phyloP scores from a whole-genome alignment of 805 yeast species.

The Wickerhamomyces alni region DNA sequence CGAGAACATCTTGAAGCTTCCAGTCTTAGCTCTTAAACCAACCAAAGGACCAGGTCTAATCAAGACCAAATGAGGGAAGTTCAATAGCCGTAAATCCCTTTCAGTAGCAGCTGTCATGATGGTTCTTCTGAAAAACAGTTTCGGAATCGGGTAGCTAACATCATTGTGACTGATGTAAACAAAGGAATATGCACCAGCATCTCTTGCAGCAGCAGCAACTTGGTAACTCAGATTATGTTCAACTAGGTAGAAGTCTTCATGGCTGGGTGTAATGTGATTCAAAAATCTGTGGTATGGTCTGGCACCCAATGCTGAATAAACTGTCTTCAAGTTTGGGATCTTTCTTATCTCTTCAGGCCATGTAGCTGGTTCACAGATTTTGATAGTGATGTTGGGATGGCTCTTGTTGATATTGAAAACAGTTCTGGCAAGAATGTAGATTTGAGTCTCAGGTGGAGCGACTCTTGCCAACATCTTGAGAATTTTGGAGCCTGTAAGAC shows the following conservation, averaged over 20 bases:
- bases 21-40: conserved; percentile 11
- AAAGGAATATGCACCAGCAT: conserved; percentile 7
- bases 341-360: conserved; percentile 8
- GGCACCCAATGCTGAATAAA: conserved; percentile 13
- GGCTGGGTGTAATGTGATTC: neutral
- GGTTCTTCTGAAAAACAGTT: conserved; percentile 3
- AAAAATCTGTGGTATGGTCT: conserved; percentile 6
- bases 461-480: conserved; percentile 8
- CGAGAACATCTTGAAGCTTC: conserved; percentile 6
- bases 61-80: conserved; percentile 6
- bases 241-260: conserved; percentile 6
- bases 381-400: conserved; percentile 7
- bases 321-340: conserved; percentile 9
- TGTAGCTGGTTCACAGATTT: conserved; percentile 7
- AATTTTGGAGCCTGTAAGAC: conserved; percentile 11
- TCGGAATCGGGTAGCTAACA: conserved; percentile 7
- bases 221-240: conserved; percentile 11
- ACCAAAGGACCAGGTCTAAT: conserved; percentile 13
- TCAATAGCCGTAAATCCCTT: conserved; percentile 5
- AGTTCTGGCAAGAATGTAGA: conserved; percentile 8
- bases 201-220: conserved; percentile 9
- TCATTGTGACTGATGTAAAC: conserved; percentile 6
- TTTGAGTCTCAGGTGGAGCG: conserved; percentile 1
- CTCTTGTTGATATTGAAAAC: conserved; percentile 1
- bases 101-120: conserved; percentile 10